Base-by-base conservation (phyloP, 2,329 filamentous ascomycete genomes). In the Neonectria punicea region DNA sequence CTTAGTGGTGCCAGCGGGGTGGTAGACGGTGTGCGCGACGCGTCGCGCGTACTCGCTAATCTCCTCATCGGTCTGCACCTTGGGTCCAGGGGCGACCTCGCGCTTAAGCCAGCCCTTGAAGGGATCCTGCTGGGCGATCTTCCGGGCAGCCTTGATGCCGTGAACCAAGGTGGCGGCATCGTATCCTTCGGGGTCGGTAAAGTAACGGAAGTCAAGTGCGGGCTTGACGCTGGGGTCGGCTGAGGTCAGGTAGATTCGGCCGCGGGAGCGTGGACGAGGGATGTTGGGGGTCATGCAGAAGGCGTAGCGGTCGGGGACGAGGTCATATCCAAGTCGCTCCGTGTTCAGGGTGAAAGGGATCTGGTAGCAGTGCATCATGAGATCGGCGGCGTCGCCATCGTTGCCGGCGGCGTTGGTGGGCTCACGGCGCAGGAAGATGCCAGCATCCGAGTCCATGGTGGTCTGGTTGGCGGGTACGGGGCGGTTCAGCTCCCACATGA, bases 341-440 rank as follows among this genome's bases (percentile, higher is more conserved):
- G 93, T 97, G 86, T 97, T 97, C 72, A 94, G 88, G 67, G 90
- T 92, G 82, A 97, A 97, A 58, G 93, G 93, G 71, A 97, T 97
- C 81, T 97, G 94, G 84, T 97, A 97, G 87, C 93, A 97, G 83
- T 97, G 93, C 92, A 96, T 96, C 94, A 97, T 97, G 75, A 97
- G 82, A 76, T 97, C 94, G 68, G 92, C 92, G 60, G 92, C 90
- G 67, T 92, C 87, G 57, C 91, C 91, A 72, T 97, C 93, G 69
- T 84, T 86, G 68, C 85, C 84, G 7, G 81, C 78, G 2, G 93
- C 92, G 75, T 94, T 89, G 72, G 88, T 84, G 14, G 85, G 77
- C 80, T 97, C 90, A 65, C 93, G 92, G 67, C 93, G 92, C 62
- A 97, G 84, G 86, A 97, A 97, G 76, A 96, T 92, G 68, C 92